Evolutionary conservation across 345 rosid species (phyloP), one percentile per base, ranked within the genome.

Genomic region (Sisymbrium irio): DNA sequence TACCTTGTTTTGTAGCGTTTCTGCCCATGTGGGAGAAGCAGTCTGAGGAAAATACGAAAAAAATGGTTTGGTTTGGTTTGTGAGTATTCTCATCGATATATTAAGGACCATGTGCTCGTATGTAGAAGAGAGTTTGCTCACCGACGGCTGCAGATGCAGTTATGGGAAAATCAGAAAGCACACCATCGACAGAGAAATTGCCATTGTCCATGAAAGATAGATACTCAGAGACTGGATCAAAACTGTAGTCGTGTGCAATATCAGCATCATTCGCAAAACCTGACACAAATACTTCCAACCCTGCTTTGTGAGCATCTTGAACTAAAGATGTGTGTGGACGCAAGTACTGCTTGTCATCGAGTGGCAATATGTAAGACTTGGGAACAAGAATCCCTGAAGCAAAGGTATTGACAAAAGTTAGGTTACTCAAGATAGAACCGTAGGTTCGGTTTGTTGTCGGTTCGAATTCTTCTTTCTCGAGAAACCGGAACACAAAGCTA

Each of bases 381-480:
- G 97, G 96, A 36, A 95, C 84, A 62, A 90, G 89, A 60, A 95
- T 87, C 76, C 90, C 98, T 27, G 97, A 85, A 67, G 99, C 97
- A 84, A 95, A 95, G 25, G 96, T 86, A 90, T 80, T 90, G 79
- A 92, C 83, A 67, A 81, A 86, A 5, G 94, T 81, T 36, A 95
- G 80, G 80, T 95, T 92, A 17, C 62, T 74, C 35, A 60, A 64
- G 35, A 92, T 85, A 68, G 87, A 80, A 27, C 79, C 86, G 41
- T 95, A 95, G 3, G 92, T 90, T 62, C 57, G 88, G 73, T 85
- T 86, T 42, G 88, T 87, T 60, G 97, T 78, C 30, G 90, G 97
- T 75, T 92, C 99, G 9, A 72, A 14, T 3, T 74, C 84, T 1
- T 80, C 60, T 76, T 41, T 3, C 41, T 53, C 84, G 9, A 86